phyloP scores from a whole-genome alignment of 1,284 basidiomycete species.

The Papiliotrema terrestris region DNA sequence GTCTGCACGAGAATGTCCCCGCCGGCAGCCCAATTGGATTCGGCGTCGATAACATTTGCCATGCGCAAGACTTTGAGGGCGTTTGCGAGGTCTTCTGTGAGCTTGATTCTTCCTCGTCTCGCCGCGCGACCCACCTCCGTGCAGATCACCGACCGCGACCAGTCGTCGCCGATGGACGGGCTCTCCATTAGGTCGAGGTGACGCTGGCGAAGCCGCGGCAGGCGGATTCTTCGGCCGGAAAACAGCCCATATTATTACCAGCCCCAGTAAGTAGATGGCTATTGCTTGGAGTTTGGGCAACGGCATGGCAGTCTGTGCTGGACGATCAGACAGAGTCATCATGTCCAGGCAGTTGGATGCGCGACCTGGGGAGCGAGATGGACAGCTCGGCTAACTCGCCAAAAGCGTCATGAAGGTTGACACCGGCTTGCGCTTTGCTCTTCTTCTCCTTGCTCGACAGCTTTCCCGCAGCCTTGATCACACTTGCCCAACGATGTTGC shows the following conservation, averaged over 20 bases:
- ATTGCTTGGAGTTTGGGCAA: no score
- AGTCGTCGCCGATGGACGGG: constrained; percentile 35
- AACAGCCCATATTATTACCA: background rate
- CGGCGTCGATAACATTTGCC: constrained; percentile 63
- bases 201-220: background rate
- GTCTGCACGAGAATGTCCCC: constrained; percentile 85
- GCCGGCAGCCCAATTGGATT: constrained; percentile 69
- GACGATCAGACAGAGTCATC: no score
- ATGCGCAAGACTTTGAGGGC: constrained; percentile 70
- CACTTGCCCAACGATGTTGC: constrained; percentile 2
- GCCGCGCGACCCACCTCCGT: constrained; percentile 51
- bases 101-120: background rate
- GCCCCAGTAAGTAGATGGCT: background rate
- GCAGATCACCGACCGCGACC: constrained; percentile 76
- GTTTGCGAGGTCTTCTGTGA: constrained; percentile 57
- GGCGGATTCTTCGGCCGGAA: background rate
- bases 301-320: no score
- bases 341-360: no score
- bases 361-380: no score
- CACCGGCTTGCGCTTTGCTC: no score
- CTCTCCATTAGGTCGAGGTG: background rate
- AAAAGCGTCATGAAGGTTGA: no score
- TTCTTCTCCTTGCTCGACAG: no score
- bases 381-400: no score
- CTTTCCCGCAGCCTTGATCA: no score